Percentiles rank a stretch among this genome's conserved stretches.
Conservation (phyloP, 2,329 filamentous ascomycete genomes). For the Curvularia hawaiiensis region DNA sequence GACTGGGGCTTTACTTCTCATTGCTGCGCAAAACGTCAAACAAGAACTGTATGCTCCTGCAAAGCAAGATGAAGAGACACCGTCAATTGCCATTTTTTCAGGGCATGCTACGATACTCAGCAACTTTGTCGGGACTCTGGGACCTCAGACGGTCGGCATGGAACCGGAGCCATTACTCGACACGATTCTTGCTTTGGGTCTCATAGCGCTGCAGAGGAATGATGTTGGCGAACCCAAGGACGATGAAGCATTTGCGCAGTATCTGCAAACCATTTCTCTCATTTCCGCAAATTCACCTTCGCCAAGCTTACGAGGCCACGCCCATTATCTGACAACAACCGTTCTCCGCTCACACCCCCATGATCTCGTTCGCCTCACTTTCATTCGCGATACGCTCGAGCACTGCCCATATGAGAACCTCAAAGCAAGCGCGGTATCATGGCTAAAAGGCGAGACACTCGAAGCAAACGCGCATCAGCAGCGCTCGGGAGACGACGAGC, state of each 20-base stretch:
- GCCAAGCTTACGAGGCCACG: slow-evolving; percentile 54
- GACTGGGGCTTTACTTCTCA: slow-evolving; percentile 59
- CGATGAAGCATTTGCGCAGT: slow-evolving; percentile 59
- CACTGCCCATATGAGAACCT: slow-evolving; percentile 60
- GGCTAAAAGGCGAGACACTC: slow-evolving; percentile 65
- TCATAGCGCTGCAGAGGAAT: slow-evolving; percentile 55
- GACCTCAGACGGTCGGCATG: slow-evolving; percentile 43
- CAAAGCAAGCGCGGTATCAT: slow-evolving; percentile 63
- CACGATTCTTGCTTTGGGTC: slow-evolving; percentile 57
- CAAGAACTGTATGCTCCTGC: slow-evolving; percentile 55
- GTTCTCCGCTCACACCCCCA: slow-evolving; percentile 60
- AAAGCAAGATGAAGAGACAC: slow-evolving; percentile 39
- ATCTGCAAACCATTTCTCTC: slow-evolving; percentile 56
- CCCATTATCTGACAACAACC: slow-evolving; percentile 56
- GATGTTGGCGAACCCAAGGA: slow-evolving; percentile 53
- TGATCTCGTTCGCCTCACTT: slow-evolving; percentile 56
- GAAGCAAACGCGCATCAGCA: slow-evolving; percentile 47
- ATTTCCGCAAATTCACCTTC: slow-evolving; percentile 56
- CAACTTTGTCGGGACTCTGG: slow-evolving; percentile 55
- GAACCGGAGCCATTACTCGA: slow-evolving; percentile 60
- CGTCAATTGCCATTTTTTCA: slow-evolving; percentile 57
- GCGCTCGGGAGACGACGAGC: slow-evolving; percentile 17
- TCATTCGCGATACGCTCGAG: slow-evolving; percentile 61
- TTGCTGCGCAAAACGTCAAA: slow-evolving; percentile 58
- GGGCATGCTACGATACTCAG: slow-evolving; percentile 57